Evolutionary conservation across 140 eudicot species (phyloP).

Genomic region (Ambrosia hybrid): DNA sequence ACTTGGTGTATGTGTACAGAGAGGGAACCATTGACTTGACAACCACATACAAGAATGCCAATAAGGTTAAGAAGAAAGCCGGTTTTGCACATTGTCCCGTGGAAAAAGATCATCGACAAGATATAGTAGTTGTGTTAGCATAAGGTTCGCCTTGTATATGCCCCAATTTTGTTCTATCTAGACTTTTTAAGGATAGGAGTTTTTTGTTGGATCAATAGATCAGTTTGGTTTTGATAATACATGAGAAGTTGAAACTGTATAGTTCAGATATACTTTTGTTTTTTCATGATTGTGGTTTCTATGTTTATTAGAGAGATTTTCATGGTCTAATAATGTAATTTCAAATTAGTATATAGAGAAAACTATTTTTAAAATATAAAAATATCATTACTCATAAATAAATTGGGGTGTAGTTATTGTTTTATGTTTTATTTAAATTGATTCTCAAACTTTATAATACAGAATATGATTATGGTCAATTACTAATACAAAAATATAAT

Average conservation of each 20-base stretch:
- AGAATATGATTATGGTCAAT: too few relatives aligned
- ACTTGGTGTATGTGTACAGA: constrained; percentile 42
- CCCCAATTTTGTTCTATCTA: not conserved
- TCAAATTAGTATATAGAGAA: too few relatives aligned
- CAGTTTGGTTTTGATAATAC: constrained; percentile 16
- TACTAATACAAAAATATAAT: too few relatives aligned
- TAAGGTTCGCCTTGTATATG: constrained; percentile 13
- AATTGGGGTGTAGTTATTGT: too few relatives aligned
- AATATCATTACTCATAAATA: too few relatives aligned
- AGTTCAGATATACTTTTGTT: not conserved
- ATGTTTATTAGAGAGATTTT: not conserved
- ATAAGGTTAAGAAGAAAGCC: constrained; percentile 23
- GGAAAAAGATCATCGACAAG: constrained; percentile 32
- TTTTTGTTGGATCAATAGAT: constrained; percentile 12
- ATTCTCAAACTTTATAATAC: too few relatives aligned
- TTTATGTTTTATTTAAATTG: too few relatives aligned
- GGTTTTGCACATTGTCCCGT: constrained; percentile 28
- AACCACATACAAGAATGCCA: constrained; percentile 18
- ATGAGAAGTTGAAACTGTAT: constrained; percentile 14
- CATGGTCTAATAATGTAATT: not conserved
- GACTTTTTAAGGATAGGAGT: constrained; percentile 21
- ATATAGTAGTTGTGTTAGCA: constrained; percentile 20
- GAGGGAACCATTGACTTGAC: constrained; percentile 39
- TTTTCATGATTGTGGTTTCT: constrained; percentile 3
- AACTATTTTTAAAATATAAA: too few relatives aligned